Base-by-base conservation (phyloP, 352 stramenopile species). In the Globisporangium orthogonon region DNA sequence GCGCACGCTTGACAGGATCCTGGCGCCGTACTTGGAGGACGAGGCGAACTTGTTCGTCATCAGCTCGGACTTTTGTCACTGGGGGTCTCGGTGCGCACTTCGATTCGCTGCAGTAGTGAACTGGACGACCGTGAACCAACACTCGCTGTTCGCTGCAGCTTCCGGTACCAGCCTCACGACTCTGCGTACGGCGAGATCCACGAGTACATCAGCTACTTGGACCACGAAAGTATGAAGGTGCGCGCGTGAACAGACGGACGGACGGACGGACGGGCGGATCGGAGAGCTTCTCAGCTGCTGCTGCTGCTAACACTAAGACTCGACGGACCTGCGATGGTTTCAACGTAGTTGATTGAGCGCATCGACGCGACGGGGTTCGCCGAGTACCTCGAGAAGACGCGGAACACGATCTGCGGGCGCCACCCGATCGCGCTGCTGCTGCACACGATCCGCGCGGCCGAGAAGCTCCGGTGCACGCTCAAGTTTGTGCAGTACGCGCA, bases 41-140 rank as follows among this genome's bases (percentile, higher is more conserved):
- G 69, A 81, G 9, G 70, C 88, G 51, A 97, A 98, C 62, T 76
- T 98, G 33, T 98, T 97, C 56, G 83, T 98, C 14, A 83, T 99
- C 66, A 98, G 91, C 69, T 97, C 88, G 9, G 97, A 99, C 64
- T 99, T 99, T 76, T 98, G 95, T 61, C 97, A 99, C 68, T 99
- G 95, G 91, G 94, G 94, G 18, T 75, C 69, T 30, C 68, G 91
- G 83, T 90, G 59, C 56, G 30, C 17, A 0, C 23, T 28, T 18
- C 23, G 23, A 23, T 23, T 23, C 23, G 23, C 23, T 23, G 23
- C 23, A 23, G 23, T 23, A 23, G 23, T 23, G 23, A 23, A 23
- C 23, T 23, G 23, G 23, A 1, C 23, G 23, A 23, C 23, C 23
- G 23, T 23, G 23, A 23, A 23, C 23, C 23, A 23, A 23, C 23